Evolutionary conservation across 192 early-diverging fungal genomes (phyloP).

Genomic region (Mortierella hygrophila): DNA sequence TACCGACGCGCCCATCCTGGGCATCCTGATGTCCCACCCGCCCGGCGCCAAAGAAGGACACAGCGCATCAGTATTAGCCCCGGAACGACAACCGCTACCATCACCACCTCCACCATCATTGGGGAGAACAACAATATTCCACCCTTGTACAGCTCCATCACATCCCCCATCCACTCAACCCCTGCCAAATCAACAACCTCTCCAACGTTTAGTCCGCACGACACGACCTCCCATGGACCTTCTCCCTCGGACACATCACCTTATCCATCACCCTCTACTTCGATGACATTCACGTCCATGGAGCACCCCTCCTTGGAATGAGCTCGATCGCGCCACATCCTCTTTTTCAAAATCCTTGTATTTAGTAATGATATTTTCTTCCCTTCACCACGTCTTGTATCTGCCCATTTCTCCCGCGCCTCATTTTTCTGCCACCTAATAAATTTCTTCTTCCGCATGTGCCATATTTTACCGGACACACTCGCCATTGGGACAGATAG

Average conservation of each 20-base stretch:
- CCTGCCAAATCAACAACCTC: neutral
- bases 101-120: neutral
- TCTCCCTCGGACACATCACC: neutral
- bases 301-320: neutral
- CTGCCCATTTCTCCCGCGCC: neutral
- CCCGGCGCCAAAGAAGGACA: constrained; percentile 15
- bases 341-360: neutral
- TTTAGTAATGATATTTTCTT: neutral
- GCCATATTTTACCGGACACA: neutral
- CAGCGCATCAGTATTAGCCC: neutral
- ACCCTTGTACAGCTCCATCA: neutral
- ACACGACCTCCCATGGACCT: neutral
- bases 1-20: constrained; percentile 63
- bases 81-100: neutral
- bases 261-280: neutral
- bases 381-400: neutral
- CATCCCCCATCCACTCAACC: neutral
- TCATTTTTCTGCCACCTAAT: neutral
- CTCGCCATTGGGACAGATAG: neutral
- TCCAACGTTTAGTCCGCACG: neutral
- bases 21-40: constrained; percentile 40
- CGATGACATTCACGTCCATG: neutral
- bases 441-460: neutral
- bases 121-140: neutral
- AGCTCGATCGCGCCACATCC: neutral